phyloP scores from a whole-genome alignment of 2,329 filamentous ascomycete species.

The Aschersonia sp. region DNA sequence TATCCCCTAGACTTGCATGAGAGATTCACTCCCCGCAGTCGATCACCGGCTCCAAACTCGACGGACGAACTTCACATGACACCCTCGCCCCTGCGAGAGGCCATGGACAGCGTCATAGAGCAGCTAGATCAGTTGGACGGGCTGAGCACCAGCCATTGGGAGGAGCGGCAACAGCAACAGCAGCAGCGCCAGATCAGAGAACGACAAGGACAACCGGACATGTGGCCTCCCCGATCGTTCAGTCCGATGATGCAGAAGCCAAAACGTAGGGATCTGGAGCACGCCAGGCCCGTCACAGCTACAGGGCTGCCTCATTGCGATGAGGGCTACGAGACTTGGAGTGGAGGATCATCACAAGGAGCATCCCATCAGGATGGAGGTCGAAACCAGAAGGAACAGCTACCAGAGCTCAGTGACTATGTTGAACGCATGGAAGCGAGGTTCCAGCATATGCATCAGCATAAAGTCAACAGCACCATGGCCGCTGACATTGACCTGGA shows the following conservation, averaged over 20 bases:
- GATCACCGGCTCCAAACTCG: conserved; percentile 54
- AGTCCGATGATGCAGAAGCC: conserved; percentile 30
- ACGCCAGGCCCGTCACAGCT: conserved; percentile 49
- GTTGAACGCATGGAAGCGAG: conserved; percentile 85
- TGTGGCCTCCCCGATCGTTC: conserved; percentile 88
- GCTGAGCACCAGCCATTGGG: conserved; percentile 35
- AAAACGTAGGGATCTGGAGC: conserved; percentile 11
- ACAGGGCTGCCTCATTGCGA: conserved; percentile 52
- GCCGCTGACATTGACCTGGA: conserved; percentile 5
- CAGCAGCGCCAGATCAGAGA: conserved; percentile 27
- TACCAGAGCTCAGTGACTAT: conserved; percentile 69
- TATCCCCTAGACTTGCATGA: conserved; percentile 5
- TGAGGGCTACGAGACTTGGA: conserved; percentile 45
- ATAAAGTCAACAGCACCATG: conserved; percentile 18
- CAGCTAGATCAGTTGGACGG: conserved; percentile 67
- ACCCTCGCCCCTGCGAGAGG: conserved; percentile 80
- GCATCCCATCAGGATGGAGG: conserved; percentile 24
- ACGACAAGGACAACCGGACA: conserved; percentile 38
- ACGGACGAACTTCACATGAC: conserved; percentile 56
- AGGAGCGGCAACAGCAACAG: conserved; percentile 9
- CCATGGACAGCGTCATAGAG: conserved; percentile 97
- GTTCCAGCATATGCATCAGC: conserved; percentile 54
- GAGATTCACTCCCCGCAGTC: conserved; percentile 39
- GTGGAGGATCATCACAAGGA: conserved; percentile 36
- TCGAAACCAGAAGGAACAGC: conserved; percentile 34